Conservation (phyloP, 2,329 filamentous ascomycete genomes). For the Microsporum ferrugineum region DNA sequence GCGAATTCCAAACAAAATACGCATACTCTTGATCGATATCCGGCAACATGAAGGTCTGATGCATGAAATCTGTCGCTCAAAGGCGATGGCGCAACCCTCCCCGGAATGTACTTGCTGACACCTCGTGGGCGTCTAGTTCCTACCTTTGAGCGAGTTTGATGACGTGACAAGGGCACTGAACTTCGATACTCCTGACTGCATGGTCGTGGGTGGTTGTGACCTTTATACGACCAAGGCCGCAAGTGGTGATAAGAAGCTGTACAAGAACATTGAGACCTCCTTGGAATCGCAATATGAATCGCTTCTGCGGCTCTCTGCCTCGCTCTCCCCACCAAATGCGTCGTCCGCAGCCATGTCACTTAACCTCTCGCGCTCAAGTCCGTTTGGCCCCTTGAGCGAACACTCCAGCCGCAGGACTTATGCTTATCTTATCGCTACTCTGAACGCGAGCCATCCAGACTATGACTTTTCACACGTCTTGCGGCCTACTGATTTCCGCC, state of each 20-base stretch:
- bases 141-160: slow-evolving; percentile 83
- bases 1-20: background rate
- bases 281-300: slow-evolving; percentile 87
- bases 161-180: slow-evolving; percentile 85
- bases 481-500: slow-evolving; percentile 77
- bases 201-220: slow-evolving; percentile 87
- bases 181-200: slow-evolving; percentile 86
- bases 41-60: slow-evolving; percentile 2
- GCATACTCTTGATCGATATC: background rate
- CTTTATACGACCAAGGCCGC: slow-evolving; percentile 96
- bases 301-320: slow-evolving; percentile 72
- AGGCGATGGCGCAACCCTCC: background rate
- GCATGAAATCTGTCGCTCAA: background rate
- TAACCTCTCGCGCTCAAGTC: slow-evolving; percentile 74
- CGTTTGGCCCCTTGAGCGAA: slow-evolving; percentile 83
- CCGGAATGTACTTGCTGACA: background rate
- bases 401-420: slow-evolving; percentile 82
- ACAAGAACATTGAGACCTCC: slow-evolving; percentile 86
- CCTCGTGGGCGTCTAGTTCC: slow-evolving; percentile 51
- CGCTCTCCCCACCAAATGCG: slow-evolving; percentile 71
- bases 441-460: slow-evolving; percentile 90
- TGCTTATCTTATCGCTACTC: slow-evolving; percentile 87
- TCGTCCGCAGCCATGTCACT: slow-evolving; percentile 54
- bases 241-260: slow-evolving; percentile 90
- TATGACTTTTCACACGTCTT: slow-evolving; percentile 95